Evolutionary conservation across 202 grass and related monocot species (phyloP).

Genomic region (Brachypodium distachyon): DNA sequence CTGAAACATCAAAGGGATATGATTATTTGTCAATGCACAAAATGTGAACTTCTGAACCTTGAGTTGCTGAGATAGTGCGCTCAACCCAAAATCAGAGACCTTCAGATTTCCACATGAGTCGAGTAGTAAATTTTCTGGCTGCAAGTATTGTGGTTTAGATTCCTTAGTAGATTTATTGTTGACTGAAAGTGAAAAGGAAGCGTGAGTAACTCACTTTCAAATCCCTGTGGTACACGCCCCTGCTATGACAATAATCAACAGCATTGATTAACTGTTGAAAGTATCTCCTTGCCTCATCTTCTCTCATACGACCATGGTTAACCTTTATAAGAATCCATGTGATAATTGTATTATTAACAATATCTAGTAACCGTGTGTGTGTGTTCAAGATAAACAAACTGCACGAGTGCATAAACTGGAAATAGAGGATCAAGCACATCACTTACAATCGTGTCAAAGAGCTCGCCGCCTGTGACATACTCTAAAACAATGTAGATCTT

Average conservation of each 20-base stretch:
- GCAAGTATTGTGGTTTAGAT: slow-evolving; percentile 11
- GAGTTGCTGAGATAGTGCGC: slow-evolving; percentile 57
- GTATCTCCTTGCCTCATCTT: slow-evolving; percentile 71
- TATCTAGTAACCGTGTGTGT: neutral
- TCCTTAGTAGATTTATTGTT: neutral
- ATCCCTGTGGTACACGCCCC: slow-evolving; percentile 73
- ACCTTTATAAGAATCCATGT: slow-evolving; percentile 28
- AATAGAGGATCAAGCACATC: neutral
- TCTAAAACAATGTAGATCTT: slow-evolving; percentile 77
- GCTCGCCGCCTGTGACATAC: slow-evolving; percentile 59
- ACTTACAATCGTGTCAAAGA: slow-evolving; percentile 81
- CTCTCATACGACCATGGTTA: slow-evolving; percentile 76
- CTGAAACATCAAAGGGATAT: neutral
- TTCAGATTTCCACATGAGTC: slow-evolving; percentile 66
- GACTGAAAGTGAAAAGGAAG: neutral
- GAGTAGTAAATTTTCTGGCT: slow-evolving; percentile 78
- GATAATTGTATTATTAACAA: neutral
- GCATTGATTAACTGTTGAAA: slow-evolving; percentile 86
- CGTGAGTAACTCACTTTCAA: slow-evolving; percentile 37
- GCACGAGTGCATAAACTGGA: neutral
- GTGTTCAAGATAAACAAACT: neutral
- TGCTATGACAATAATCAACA: slow-evolving; percentile 89
- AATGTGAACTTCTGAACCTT: slow-evolving; percentile 31
- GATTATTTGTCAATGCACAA: neutral
- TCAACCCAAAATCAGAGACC: slow-evolving; percentile 78